Evolutionary conservation across 495 filamentous ascomycete species (phyloP), one percentile per base, ranked within the genome.

Genomic region (Hypoxylon lienhwacheense): DNA sequence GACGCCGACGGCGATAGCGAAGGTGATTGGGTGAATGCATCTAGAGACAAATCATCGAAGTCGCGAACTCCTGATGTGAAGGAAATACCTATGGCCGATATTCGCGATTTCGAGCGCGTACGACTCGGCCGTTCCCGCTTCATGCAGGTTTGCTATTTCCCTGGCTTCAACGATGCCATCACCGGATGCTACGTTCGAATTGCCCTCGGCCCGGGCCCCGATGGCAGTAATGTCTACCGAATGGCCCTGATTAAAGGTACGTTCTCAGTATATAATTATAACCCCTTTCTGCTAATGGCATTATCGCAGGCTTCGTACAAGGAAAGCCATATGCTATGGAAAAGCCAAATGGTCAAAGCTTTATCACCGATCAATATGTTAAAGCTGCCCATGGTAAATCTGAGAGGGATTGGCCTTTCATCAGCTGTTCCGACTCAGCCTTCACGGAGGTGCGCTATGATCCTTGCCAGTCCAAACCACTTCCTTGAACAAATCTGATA

Each of bases 91-190:
- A 85, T 81, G 8, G 84, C 87, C 8, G 82, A 84, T 7, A 76
- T 96, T n/a, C 73, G 78, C 2, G 90, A 98, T 63, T 79, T 95
- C 54, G 86, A 96, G 60, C 84, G 87, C 37, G 79, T 88, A 51
- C 83, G 88, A 49, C 77, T 98, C 50, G 89, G 91, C 15, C 81
- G 95, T 25, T 82, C 74, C 53, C 85, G 87, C 59, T 91, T 97
- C 59, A 85, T 84, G 4, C 81, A 88, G 63, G 85, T 95, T 32
- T 95, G 89, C 74, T 96, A 93, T 74, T 89, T 88, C 53, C 93
- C 93, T 15, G 85, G 85, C 7, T 96, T 99, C 47, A 85, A 91
- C 12, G 78, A 89, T 24, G 80, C 85, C 21, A 85, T 97, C 49
- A 81, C 78, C 28, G 81, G 80, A 37, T 93, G 89, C 70, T 96